phyloP scores from a whole-genome alignment of 176 grass and related monocot genomes.

The Stipa capillata region DNA sequence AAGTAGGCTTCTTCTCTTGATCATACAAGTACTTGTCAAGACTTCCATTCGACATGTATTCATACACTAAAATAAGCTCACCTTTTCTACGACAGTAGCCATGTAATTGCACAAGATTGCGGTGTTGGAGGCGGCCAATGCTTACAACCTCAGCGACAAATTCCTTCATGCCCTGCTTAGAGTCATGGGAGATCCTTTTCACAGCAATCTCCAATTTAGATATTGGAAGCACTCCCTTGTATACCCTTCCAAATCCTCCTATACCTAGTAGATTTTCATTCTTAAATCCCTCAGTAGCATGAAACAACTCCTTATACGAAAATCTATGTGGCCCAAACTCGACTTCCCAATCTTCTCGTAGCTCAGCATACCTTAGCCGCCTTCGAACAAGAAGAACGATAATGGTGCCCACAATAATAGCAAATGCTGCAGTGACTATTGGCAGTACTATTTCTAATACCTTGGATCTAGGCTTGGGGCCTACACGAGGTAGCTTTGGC shows the following conservation, averaged over 20 bases:
- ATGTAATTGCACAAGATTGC: neutral
- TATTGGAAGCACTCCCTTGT: neutral
- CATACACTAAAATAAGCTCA: constrained; percentile 2
- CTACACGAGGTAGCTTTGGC: constrained; percentile 27
- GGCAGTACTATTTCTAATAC: neutral
- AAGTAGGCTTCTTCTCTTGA: neutral
- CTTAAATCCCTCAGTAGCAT: neutral
- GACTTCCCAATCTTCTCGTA: neutral
- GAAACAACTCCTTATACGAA: neutral
- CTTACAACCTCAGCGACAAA: neutral
- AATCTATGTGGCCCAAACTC: constrained; percentile 1
- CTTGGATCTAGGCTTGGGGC: neutral
- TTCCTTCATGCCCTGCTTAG: neutral
- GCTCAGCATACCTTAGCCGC: neutral
- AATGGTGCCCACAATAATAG: neutral
- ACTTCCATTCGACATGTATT: neutral
- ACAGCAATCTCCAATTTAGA: neutral
- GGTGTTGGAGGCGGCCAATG: neutral
- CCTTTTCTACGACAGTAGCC: neutral
- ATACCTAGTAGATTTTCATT: neutral
- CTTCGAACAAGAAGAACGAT: neutral
- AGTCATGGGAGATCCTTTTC: neutral
- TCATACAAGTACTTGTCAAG: constrained; percentile 17
- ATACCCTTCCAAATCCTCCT: constrained; percentile 1
- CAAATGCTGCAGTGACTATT: neutral